A percentile compares a stretch with the other conserved stretches of the same genome.
Conservation (phyloP, 2,329 filamentous ascomycete genomes). For the Pseudogymnoascus sp. region DNA sequence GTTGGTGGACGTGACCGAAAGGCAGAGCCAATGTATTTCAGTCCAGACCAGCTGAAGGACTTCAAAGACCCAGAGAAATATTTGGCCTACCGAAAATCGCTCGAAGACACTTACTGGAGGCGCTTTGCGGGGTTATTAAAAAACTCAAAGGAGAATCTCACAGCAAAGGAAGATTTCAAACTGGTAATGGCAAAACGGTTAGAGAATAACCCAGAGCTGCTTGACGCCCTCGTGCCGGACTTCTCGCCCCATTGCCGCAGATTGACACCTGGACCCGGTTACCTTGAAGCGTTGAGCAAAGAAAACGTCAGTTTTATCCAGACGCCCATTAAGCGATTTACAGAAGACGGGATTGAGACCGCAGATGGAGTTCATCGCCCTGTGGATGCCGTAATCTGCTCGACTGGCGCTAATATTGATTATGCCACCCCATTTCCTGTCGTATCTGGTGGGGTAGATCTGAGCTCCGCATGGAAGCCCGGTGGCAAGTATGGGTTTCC, state of each 20-base stretch:
- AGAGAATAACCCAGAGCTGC: constrained; percentile 46
- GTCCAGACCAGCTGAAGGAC: constrained; percentile 44
- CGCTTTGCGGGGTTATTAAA: constrained; percentile 49
- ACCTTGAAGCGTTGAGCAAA: constrained; percentile 56
- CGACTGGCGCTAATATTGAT: constrained; percentile 58
- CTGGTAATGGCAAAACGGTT: constrained; percentile 49
- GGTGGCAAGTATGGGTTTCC: constrained; percentile 54
- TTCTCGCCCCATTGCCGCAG: constrained; percentile 59
- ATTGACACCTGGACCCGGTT: constrained; percentile 59
- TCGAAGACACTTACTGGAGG: constrained; percentile 57
- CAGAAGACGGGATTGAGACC: constrained; percentile 52
- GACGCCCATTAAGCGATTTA: constrained; percentile 51
- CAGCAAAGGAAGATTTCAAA: constrained; percentile 40
- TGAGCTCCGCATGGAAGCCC: constrained; percentile 49
- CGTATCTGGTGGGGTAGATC: constrained; percentile 44
- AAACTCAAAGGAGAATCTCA: constrained; percentile 42
- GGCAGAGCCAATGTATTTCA: constrained; percentile 49
- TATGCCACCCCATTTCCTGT: constrained; percentile 55
- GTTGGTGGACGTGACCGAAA: constrained; percentile 47
- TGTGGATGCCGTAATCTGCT: constrained; percentile 60
- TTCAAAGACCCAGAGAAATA: constrained; percentile 58
- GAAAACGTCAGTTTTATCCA: constrained; percentile 57
- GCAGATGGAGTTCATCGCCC: constrained; percentile 48
- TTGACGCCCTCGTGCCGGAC: constrained; percentile 50
- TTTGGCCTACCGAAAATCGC: constrained; percentile 48